Conservation (phyloP, 768 basidiomycete species). For the Rhodotorula kratochvilovae region DNA sequence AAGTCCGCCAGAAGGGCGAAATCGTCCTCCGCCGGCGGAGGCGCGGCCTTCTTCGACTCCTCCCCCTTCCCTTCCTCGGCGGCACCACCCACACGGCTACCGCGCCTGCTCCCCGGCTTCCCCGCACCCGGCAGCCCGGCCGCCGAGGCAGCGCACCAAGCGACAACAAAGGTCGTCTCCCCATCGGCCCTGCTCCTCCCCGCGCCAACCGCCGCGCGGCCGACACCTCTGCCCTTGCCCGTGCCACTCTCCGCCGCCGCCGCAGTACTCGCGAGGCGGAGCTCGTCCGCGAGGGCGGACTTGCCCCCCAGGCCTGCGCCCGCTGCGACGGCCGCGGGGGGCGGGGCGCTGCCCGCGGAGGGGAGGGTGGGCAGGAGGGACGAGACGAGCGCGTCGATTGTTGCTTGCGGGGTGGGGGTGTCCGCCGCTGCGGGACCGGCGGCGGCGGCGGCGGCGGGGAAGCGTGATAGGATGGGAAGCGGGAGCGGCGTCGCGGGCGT, state of each 20-base stretch:
- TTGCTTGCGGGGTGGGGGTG: background rate
- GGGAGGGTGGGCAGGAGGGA: constrained; percentile 9
- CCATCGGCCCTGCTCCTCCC: constrained; percentile 1
- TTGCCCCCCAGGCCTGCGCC: background rate
- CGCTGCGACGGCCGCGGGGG: background rate
- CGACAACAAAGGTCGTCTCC: constrained; percentile 7
- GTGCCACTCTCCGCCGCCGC: background rate
- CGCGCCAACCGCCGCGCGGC: constrained; percentile 17
- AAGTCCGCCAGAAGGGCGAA: constrained; percentile 27
- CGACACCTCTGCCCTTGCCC: background rate
- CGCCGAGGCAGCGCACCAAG: background rate
- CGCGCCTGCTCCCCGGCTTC: background rate
- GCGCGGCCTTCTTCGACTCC: background rate
- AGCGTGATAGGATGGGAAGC: background rate
- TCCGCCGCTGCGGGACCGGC: background rate
- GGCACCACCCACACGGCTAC: background rate
- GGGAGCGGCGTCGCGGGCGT: constrained; percentile 8
- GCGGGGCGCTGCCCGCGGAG: background rate
- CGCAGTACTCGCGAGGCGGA: constrained; percentile 7
- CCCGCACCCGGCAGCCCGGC: background rate
- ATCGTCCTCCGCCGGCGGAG: constrained; percentile 7
- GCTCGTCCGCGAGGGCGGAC: constrained; percentile 23
- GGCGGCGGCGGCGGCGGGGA: too few relatives aligned
- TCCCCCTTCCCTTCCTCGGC: background rate
- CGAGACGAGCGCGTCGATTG: constrained; percentile 24